A percentile compares a stretch with the other conserved stretches of the same genome.
Evolutionary conservation across 192 early-diverging fungal genomes (phyloP).

Genomic region (Coemansia sp.): DNA sequence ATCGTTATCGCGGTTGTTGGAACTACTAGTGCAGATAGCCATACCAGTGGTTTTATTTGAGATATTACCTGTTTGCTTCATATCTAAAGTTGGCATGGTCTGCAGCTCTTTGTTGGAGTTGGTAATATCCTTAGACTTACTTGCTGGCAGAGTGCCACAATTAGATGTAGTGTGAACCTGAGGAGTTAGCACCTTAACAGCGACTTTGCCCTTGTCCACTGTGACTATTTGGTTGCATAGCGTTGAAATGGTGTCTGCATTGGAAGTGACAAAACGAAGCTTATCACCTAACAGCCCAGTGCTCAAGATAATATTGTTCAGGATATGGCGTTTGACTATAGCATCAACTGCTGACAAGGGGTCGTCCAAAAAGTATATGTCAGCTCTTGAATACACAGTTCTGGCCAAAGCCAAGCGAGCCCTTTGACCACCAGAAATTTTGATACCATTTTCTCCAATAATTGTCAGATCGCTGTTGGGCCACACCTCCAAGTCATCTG

Average conservation of each 20-base stretch:
- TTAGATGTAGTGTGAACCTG: conserved; percentile 22
- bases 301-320: conserved; percentile 63
- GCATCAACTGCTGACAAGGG: conserved; percentile 72
- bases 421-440: conserved; percentile 73
- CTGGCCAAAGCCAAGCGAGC: conserved; percentile 69
- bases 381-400: conserved; percentile 67
- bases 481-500: conserved; percentile 65
- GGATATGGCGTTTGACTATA: conserved; percentile 65
- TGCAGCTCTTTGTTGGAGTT: not conserved
- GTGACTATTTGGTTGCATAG: conserved; percentile 32
- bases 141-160: conserved; percentile 6
- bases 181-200: conserved; percentile 51
- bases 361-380: conserved; percentile 73
- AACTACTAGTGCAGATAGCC: not conserved
- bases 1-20: not conserved
- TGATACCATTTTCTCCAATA: conserved; percentile 71
- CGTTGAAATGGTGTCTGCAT: conserved; percentile 25
- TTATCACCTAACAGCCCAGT: conserved; percentile 58
- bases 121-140: too few relatives aligned
- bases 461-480: conserved; percentile 69
- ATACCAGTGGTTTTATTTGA: not conserved
- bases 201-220: conserved; percentile 8
- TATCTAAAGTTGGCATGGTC: not conserved
- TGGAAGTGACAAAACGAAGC: conserved; percentile 50
- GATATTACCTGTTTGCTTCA: not conserved